Conservation (phyloP, 306 rosid genomes). For the Fragaria iinumae region DNA sequence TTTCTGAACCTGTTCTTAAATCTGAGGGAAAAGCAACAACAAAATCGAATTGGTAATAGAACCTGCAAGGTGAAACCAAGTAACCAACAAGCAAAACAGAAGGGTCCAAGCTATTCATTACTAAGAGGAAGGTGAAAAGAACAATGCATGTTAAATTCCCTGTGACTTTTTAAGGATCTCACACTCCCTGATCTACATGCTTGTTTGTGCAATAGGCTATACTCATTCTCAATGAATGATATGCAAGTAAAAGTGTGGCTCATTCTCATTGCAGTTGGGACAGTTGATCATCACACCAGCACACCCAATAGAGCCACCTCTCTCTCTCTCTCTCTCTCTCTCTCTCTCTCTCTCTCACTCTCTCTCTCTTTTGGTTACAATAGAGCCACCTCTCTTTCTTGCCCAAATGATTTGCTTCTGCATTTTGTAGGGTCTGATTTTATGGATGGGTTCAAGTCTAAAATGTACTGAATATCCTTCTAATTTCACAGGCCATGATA, state of each 20-base stretch:
- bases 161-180: neutral
- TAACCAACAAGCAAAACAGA: slow-evolving; percentile 23
- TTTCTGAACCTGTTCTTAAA: slow-evolving; percentile 39
- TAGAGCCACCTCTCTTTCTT: slow-evolving; percentile 5
- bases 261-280: slow-evolving; percentile 26
- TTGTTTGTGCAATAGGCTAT: slow-evolving; percentile 47
- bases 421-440: slow-evolving; percentile 16
- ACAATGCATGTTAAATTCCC: neutral
- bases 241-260: slow-evolving; percentile 22
- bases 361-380: neutral
- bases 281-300: slow-evolving; percentile 44
- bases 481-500: neutral
- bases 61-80: slow-evolving; percentile 30
- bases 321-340: neutral
- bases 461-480: slow-evolving; percentile 1
- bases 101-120: slow-evolving; percentile 42
- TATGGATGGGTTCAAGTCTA: slow-evolving; percentile 14
- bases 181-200: slow-evolving; percentile 49
- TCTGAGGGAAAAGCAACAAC: slow-evolving; percentile 47
- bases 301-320: neutral
- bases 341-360: too few relatives aligned
- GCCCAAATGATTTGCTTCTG: slow-evolving; percentile 24
- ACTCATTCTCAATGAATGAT: slow-evolving; percentile 17
- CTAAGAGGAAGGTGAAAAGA: slow-evolving; percentile 21
- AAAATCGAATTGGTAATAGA: slow-evolving; percentile 27